A percentile compares a stretch with the other conserved stretches of the same genome.
These are phyloP conservation scores for Hypoxylon trugodes DNA, from an alignment of 495 filamentous ascomycete species.

Conservation along the genomic window DNA sequence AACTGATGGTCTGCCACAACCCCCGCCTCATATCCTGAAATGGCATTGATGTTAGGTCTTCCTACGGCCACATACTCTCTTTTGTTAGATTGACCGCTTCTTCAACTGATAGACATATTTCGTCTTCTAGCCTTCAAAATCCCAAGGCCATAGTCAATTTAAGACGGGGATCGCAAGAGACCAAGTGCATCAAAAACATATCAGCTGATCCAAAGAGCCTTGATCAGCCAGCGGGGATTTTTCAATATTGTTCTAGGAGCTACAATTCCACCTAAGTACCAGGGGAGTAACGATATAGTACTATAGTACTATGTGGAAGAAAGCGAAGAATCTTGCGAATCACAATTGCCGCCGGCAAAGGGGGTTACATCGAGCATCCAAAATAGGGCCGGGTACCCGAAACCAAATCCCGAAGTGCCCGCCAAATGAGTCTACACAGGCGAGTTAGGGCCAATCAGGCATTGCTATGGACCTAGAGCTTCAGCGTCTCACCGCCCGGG, in stretches of 20 bases:
- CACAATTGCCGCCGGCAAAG: conserved; percentile 28
- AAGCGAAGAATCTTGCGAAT: conserved; percentile 25
- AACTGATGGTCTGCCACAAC: not conserved
- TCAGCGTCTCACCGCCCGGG: conserved; percentile 29
- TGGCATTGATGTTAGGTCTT: not conserved
- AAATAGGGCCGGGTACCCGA: conserved; percentile 29
- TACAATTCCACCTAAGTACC: conserved; percentile 4
- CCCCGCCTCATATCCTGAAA: not conserved
- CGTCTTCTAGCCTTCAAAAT: conserved; percentile 1
- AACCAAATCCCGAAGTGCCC: conserved; percentile 31
- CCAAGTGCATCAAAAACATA: conserved; percentile 19
- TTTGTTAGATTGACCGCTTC: conserved; percentile 28
- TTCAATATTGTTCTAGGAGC: not conserved
- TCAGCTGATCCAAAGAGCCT: conserved; percentile 26
- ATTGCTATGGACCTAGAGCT: conserved; percentile 21
- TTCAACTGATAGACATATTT: conserved; percentile 3
- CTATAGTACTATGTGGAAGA: conserved; percentile 2
- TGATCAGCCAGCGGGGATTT: conserved; percentile 18
- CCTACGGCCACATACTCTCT: not conserved
- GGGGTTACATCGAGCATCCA: conserved; percentile 36
- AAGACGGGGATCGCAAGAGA: conserved; percentile 19
- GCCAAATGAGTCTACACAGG: not conserved
- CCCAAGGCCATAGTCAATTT: not conserved
- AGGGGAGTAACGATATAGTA: conserved; percentile 8
- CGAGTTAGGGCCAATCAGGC: too few relatives aligned